Percentiles rank a stretch among this genome's conserved stretches.
Conservation (phyloP, 2,329 filamentous ascomycete genomes). For the Meredithiella fracta region DNA sequence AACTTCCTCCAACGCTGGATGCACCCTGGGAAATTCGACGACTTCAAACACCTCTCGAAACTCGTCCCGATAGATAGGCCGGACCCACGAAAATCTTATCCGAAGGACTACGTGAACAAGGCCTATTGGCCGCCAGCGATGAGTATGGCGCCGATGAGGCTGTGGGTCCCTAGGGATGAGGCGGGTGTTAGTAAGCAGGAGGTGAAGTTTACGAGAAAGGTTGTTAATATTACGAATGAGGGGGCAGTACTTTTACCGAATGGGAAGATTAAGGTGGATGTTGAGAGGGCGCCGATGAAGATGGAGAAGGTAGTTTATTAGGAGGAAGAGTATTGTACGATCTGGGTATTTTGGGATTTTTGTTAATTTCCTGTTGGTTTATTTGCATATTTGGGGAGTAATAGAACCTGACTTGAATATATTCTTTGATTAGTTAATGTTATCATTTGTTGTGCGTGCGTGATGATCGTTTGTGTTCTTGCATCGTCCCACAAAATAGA, state of each 20-base stretch:
- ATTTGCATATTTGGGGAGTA: neutral
- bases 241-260: conserved; percentile 44
- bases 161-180: conserved; percentile 63
- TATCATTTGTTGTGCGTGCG: no score
- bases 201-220: conserved; percentile 45
- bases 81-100: conserved; percentile 26
- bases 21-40: conserved; percentile 59
- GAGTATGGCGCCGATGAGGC: conserved; percentile 39
- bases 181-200: conserved; percentile 56
- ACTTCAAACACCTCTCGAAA: conserved; percentile 42
- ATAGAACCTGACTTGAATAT: no score
- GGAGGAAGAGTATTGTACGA: neutral
- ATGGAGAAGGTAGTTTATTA: conserved; percentile 26
- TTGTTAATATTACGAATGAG: conserved; percentile 57
- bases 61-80: conserved; percentile 16
- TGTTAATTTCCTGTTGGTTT: neutral
- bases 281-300: conserved; percentile 25
- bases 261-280: conserved; percentile 22
- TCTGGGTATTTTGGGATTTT: conserved; percentile 1
- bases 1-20: conserved; percentile 51
- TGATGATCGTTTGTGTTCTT: no score
- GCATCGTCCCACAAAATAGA: no score
- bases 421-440: no score
- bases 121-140: conserved; percentile 62
- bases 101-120: conserved; percentile 38